Base-by-base conservation (phyloP, 2,329 filamentous ascomycete species). In the Lasiodiplodia theobromae region DNA sequence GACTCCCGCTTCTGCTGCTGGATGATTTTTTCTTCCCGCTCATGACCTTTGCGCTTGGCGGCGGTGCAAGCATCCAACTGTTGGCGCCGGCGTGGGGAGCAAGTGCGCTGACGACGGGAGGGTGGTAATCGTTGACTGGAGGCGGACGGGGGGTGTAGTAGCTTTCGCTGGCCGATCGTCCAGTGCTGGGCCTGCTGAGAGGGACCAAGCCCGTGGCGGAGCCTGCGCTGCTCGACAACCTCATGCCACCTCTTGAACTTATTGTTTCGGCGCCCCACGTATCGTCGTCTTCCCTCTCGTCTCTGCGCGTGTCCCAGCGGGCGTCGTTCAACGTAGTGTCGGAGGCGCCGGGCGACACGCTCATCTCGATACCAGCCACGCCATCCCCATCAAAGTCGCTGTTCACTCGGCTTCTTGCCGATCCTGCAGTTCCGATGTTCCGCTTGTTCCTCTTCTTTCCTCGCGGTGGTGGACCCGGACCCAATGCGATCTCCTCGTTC, bases 51-150 rank as follows among this genome's bases (percentile, higher is more conserved):
- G 94, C 93, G 40, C 91, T 88, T n/a, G 94, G 94, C 1, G 94
- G 93, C 2, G 94, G 94, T 76, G 97, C 93, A 64, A 97, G 83
- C 94, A 97, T 97, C 94, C 94, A 97, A 75, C 86, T 87, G 67
- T 92, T 91, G 69, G 92, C 93, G 67, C 89, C 88, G 75, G 84
- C 88, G 76, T 87, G 89, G 47, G 85, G 86, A 16, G 90, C 91
- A 68, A 88, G 91, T 80, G 89, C 92, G 78, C 88, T 93, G 70
- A 96, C 92, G 64, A 96, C 90, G 2, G 93, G 93, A 5, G 93
- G 92, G 77, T 96, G 92, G 69, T 94, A 87, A 70, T 96, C 92
- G 80, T 96, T 96, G 74, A 96, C 89, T 4, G 92, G 92, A 8
- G 91, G 93, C 74, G 90, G 80, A 73, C 75, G 82, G 71, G 71